Percentiles rank a stretch among this genome's conserved stretches.
These are phyloP conservation scores for Solidago caesia DNA, from an alignment of 129 eudicot species.

Conservation along the genomic window DNA sequence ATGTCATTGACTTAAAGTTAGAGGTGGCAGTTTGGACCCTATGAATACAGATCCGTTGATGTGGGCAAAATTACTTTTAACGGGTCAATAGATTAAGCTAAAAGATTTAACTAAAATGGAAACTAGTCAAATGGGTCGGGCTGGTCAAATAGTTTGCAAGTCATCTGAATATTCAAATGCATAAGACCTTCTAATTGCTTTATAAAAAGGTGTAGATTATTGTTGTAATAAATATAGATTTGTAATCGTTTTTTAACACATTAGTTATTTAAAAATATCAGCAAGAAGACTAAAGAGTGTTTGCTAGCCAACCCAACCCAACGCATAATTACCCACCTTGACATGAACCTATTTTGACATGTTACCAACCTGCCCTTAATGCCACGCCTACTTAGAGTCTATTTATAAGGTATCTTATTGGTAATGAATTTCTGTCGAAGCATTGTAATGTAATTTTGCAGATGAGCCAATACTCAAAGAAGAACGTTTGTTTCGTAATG, in stretches of 20 bases:
- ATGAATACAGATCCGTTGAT: neutral
- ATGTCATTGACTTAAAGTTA: neutral
- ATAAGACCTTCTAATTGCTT: neutral
- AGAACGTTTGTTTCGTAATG: constrained; percentile 84
- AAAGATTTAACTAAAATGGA: neutral
- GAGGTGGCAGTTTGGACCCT: neutral
- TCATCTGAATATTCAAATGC: neutral
- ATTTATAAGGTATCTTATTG: neutral
- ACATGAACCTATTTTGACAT: neutral
- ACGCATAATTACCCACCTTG: neutral
- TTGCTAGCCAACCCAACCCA: neutral
- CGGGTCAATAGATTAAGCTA: neutral
- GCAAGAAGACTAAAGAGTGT: neutral
- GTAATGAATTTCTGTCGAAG: neutral
- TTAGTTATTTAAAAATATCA: neutral
- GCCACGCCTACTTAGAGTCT: neutral
- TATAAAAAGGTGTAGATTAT: neutral
- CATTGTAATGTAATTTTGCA: constrained; percentile 40
- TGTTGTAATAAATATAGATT: neutral
- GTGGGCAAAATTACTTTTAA: neutral
- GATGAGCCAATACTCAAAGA: constrained; percentile 82
- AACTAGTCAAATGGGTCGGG: neutral
- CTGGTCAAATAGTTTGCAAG: neutral
- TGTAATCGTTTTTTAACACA: neutral
- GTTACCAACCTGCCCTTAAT: neutral